Conservation (phyloP, 192 early-diverging fungal genomes). For the Coemansia sp. region DNA sequence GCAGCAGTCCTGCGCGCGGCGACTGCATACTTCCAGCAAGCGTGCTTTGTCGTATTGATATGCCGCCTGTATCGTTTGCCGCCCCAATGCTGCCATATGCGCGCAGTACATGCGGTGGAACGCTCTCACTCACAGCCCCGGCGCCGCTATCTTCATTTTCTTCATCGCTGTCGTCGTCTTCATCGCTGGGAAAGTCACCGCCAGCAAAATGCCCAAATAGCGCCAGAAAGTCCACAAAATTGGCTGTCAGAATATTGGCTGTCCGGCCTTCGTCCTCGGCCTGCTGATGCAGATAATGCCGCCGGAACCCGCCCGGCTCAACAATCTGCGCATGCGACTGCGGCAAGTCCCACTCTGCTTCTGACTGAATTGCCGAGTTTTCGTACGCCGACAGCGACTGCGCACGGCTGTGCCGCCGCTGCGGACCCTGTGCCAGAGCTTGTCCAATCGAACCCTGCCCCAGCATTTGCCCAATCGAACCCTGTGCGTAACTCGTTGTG, state of each 20-base stretch:
- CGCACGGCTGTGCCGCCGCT: conserved; percentile 14
- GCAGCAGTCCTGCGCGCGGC: background rate
- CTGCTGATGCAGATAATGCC: conserved; percentile 74
- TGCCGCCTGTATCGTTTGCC: background rate
- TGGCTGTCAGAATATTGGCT: conserved; percentile 66
- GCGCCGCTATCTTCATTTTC: conserved; percentile 15
- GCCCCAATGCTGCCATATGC: background rate
- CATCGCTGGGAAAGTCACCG: conserved; percentile 80
- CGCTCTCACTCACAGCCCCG: background rate
- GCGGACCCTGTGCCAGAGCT: background rate
- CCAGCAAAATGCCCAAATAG: conserved; percentile 92
- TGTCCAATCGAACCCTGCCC: background rate
- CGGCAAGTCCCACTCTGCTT: conserved; percentile 56
- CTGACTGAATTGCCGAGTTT: conserved; percentile 7
- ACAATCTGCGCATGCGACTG: conserved; percentile 51
- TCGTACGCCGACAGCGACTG: conserved; percentile 22
- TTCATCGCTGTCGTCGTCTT: conserved; percentile 53
- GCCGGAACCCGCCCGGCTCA: conserved; percentile 83
- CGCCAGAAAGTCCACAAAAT: conserved; percentile 90
- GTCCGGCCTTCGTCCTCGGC: conserved; percentile 62
- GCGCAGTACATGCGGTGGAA: background rate
- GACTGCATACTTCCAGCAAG: background rate
- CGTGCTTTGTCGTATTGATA: no score
- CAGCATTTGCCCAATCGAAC: background rate
- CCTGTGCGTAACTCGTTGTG: background rate